Evolutionary conservation across 208 protist genomes (phyloP), one percentile per base, ranked within the genome.

Genomic region (Angomonas deanei): DNA sequence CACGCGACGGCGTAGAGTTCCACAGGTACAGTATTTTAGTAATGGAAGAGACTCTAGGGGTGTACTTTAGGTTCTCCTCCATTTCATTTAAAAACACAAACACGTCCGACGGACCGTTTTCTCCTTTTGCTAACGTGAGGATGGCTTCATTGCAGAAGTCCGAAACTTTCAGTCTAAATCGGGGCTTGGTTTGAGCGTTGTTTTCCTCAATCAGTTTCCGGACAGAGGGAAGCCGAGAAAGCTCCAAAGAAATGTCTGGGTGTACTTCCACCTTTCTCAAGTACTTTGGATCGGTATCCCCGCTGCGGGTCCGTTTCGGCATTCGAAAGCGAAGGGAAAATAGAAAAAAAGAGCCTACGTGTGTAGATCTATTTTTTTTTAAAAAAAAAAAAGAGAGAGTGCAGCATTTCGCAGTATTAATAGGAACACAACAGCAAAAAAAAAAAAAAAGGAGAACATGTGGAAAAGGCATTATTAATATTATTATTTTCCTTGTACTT

Each of bases 121-220:
- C 85, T 5, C 46, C 65, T 2, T 57, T 24, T 23, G 74, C 78
- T 0, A 94, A 32, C 19, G 54, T 50, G n/a, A 70, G 64, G 26
- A 92, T 84, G 13, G 81, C 69, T 19, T 88, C 54, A 64, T 86
- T 91, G 6, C 91, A 66, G 42, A 94, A 92, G 6, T 94, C 84
- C 46, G 53, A 63, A 5, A 59, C 42, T 17, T 68, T 66, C 8
- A 86, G 59, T 8, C 86, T 74, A 30, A 64, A 56, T 53, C 79
- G 86, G 17, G 69, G 72, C 21, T 74, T 78, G 8, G 39, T 65
- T 46, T 92, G 58, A 4, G 42, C 30, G 46, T 94, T 94, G 61
- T 94, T 94, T 17, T 66, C 62, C 15, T 28, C 17, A 13, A 91
- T 72, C 23, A 88, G 65, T 28, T 64, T 56, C 55, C 82, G 55